Conservation (phyloP, 139 green algal species). For the Coccomyxa sp. region DNA sequence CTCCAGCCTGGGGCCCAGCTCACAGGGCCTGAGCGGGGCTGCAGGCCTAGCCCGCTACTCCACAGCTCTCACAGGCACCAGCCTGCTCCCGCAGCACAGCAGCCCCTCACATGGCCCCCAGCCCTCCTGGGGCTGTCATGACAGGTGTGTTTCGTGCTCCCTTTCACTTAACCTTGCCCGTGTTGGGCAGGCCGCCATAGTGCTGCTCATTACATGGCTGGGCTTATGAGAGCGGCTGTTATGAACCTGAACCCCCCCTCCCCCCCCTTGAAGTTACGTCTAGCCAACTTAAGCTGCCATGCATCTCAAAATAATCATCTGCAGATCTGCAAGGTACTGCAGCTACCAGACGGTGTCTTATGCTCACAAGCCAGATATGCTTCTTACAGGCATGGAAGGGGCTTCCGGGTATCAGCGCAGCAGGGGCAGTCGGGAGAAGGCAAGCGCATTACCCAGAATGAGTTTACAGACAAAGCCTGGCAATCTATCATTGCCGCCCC, state of each 20-base stretch:
- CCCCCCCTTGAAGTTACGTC: not conserved
- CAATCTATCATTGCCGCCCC: constrained; percentile 37
- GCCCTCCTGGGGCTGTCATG: too few species aligned
- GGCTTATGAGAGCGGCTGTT: too few species aligned
- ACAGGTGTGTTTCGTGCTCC: too few species aligned
- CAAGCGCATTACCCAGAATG: constrained; percentile 79
- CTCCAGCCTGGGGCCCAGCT: not conserved
- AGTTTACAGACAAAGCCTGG: constrained; percentile 96
- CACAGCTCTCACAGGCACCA: not conserved
- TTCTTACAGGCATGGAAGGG: not conserved
- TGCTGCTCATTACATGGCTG: too few species aligned
- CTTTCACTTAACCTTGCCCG: too few species aligned
- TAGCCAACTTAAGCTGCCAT: not conserved
- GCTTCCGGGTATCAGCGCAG: not conserved
- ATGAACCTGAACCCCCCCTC: too few species aligned
- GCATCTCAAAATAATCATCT: not conserved
- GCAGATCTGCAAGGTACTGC: not conserved
- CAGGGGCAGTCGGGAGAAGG: constrained; percentile 15
- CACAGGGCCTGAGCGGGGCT: not conserved
- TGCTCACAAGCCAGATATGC: not conserved
- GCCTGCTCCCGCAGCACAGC: too few species aligned
- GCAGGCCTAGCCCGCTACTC: not conserved
- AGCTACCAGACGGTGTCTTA: not conserved
- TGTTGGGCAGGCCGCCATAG: too few species aligned
- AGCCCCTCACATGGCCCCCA: not conserved